Percentiles rank a stretch among this genome's conserved stretches.
Evolutionary conservation across 202 grass and related monocot genomes (phyloP).

Genomic region (Panicum hallii): DNA sequence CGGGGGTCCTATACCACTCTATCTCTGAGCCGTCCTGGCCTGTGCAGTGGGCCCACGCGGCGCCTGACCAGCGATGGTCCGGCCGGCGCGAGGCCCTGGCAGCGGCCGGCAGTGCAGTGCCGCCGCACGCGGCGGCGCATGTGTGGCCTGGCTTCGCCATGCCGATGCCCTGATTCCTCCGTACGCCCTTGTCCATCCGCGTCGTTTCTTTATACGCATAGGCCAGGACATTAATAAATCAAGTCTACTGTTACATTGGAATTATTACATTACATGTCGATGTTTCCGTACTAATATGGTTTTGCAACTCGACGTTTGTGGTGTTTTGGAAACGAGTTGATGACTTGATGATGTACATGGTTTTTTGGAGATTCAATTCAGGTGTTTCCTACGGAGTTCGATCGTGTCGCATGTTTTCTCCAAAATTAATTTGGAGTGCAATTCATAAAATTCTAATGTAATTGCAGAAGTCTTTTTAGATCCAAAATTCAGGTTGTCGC

Average conservation of each 20-base stretch:
- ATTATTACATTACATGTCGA: too few species aligned
- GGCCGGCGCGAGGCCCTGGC: neutral
- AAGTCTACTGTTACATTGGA: too few species aligned
- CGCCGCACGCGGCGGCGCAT: conserved; percentile 13
- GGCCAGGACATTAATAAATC: too few species aligned
- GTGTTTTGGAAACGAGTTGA: too few species aligned
- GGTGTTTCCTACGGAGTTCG: too few species aligned
- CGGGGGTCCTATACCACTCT: neutral
- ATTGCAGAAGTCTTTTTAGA: neutral
- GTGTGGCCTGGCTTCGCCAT: conserved; percentile 20
- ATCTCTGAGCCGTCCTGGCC: neutral
- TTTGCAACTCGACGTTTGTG: too few species aligned
- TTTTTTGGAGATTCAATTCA: too few species aligned
- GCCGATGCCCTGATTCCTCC: neutral
- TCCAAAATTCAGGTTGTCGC: neutral
- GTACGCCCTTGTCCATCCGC: neutral
- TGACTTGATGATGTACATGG: too few species aligned
- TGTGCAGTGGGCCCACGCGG: neutral
- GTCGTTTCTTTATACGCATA: neutral
- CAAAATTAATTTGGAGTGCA: neutral
- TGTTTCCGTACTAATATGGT: too few species aligned
- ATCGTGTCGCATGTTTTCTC: too few species aligned
- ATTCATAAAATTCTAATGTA: neutral
- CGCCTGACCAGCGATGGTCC: neutral
- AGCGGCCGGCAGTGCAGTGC: conserved; percentile 11